These are phyloP conservation scores for Apostasia shenzhenica DNA, from an alignment of 106 monocot species.

Conservation along the genomic window DNA sequence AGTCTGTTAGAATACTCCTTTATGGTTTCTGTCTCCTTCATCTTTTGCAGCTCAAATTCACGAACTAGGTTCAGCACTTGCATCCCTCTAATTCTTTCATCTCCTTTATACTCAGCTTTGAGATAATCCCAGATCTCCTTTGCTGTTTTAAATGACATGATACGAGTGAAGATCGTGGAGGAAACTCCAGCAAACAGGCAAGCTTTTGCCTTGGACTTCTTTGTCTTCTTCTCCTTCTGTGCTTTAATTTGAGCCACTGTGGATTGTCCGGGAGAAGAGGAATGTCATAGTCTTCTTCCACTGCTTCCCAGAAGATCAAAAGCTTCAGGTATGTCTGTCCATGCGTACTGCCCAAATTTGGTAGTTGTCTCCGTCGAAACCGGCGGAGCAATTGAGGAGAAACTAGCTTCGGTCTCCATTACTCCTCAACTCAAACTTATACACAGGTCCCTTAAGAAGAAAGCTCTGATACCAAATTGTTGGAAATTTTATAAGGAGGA, in stretches of 20 bases:
- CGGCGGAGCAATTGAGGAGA: conserved; percentile 2
- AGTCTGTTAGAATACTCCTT: too few relatives aligned
- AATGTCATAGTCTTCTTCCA: neutral
- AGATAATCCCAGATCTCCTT: conserved; percentile 2
- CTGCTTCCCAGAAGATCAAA: neutral
- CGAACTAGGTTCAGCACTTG: too few relatives aligned
- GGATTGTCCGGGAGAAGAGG: neutral
- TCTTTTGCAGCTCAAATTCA: too few relatives aligned
- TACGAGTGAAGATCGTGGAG: neutral
- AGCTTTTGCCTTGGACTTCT: neutral
- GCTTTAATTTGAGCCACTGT: too few relatives aligned
- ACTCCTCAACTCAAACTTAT: too few relatives aligned
- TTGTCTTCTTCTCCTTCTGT: neutral
- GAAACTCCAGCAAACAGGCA: neutral
- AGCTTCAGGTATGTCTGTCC: neutral
- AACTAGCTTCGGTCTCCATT: neutral
- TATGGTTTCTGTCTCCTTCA: too few relatives aligned
- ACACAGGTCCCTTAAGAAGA: too few relatives aligned
- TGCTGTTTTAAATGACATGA: conserved; percentile 3
- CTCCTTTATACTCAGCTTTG: too few relatives aligned
- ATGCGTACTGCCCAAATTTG: conserved; percentile 9
- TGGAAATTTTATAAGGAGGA: too few relatives aligned
- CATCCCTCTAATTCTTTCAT: conserved; percentile 3
- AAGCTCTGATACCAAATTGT: too few relatives aligned
- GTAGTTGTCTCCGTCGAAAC: neutral